These are phyloP conservation scores for Tuber melanosporum DNA, from an alignment of 495 filamentous ascomycete species.

Conservation along the genomic window DNA sequence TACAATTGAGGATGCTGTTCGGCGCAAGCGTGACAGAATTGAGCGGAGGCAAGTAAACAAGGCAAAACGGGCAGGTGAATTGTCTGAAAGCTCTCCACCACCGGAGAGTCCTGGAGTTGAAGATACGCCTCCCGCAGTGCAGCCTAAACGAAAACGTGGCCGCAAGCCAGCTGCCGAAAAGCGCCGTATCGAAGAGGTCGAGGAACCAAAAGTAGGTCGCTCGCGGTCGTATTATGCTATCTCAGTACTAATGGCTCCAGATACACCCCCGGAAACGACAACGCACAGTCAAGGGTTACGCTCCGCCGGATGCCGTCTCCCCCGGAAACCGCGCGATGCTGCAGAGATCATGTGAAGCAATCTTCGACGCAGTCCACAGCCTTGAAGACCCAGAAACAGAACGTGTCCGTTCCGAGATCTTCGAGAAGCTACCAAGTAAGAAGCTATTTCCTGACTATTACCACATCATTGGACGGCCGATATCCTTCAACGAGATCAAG, in stretches of 20 bases:
- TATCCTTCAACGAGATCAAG: constrained; percentile 86
- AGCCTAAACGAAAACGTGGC: constrained; percentile 60
- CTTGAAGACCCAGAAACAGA: constrained; percentile 55
- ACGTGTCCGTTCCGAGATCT: constrained; percentile 85
- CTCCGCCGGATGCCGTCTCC: constrained; percentile 43
- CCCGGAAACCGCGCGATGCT: constrained; percentile 56
- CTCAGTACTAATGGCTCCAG: constrained; percentile 12
- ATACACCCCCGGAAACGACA: constrained; percentile 31
- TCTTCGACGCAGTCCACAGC: constrained; percentile 72
- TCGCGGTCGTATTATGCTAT: neutral
- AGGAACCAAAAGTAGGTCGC: constrained; percentile 23
- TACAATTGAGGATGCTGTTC: constrained; percentile 83
- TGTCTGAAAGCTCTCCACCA: constrained; percentile 35
- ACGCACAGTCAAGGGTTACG: constrained; percentile 37
- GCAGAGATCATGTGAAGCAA: constrained; percentile 64
- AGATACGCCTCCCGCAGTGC: constrained; percentile 30
- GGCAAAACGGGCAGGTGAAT: constrained; percentile 31
- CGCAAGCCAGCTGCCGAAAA: constrained; percentile 73
- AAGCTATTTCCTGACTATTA: constrained; percentile 89
- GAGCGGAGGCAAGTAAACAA: constrained; percentile 66
- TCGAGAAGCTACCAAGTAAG: constrained; percentile 84
- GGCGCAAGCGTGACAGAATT: constrained; percentile 77
- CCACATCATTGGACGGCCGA: constrained; percentile 79
- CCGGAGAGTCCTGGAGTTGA: constrained; percentile 34
- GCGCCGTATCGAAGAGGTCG: constrained; percentile 47